Base-by-base conservation (phyloP, 345 rosid genomes). In the Camelina laxa region DNA sequence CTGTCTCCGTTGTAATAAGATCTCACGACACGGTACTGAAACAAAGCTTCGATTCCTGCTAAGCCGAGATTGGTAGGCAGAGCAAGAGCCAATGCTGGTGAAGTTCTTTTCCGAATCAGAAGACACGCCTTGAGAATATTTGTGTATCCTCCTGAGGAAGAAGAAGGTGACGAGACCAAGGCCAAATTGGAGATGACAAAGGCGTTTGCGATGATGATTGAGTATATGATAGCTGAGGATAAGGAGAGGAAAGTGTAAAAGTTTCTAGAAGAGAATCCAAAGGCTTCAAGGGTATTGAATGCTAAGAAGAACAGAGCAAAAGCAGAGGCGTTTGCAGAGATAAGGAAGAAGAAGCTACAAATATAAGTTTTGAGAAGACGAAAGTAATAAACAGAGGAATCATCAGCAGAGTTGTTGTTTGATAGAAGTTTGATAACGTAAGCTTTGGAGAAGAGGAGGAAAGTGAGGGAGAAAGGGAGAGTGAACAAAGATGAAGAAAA, bases 11-110 rank as follows among this genome's bases (percentile, higher is more conserved):
- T 55, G 9, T 56, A 80, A 73, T 64, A 84, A 12, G 80, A 73
- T 17, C 79, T 80, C 61, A 84, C 62, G 4, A 92, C 66, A 55
- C 97, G 56, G 75, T 82, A 81, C 7, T 81, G 93, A 70, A 92
- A 95, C 87, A 90, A 22, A 3, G 92, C 97, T 80, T 95, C 99
- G 2, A 84, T 71, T 2, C 83, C 96, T 0, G 93, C 93, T 81
- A 92, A 48, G 30, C 74, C 77, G 10, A 92, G 57, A 49, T 84
- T 87, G 1, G 78, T 74, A 6, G 96, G 90, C 4, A 92, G 30
- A 31, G 97, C 92, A 59, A 95, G 77, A 12, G 87, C 83, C 17
- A 95, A 66, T 14, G 96, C 97, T n/a, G 85, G 84, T 7, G 92
- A 85, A 59, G 79, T 82, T 70, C 82, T 90, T 80, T 91, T 91